Evolutionary conservation across 148 eudicot genomes (phyloP).

Genomic region (Pharnaceum exiguum): DNA sequence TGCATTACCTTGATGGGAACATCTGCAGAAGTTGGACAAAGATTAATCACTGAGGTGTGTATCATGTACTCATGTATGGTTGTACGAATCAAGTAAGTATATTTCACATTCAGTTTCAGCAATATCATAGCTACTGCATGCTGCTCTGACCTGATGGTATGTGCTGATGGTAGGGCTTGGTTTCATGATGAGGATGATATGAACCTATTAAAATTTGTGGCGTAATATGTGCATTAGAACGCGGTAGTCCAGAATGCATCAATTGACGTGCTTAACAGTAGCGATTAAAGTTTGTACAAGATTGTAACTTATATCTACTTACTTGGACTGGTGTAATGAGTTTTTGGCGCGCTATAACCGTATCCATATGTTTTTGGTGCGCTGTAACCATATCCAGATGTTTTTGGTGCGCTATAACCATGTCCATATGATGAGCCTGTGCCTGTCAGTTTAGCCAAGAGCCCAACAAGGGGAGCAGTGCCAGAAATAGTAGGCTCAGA

Average conservation of each 20-base stretch:
- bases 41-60: not conserved
- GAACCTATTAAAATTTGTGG: too few species aligned
- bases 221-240: too few species aligned
- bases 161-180: too few species aligned
- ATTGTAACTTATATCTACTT: conserved; percentile 16
- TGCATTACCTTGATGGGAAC: conserved; percentile 51
- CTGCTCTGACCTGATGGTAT: too few species aligned
- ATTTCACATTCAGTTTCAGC: too few species aligned
- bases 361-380: conserved; percentile 12
- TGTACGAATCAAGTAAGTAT: too few species aligned
- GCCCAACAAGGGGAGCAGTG: conserved; percentile 80
- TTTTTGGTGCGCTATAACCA: conserved; percentile 1
- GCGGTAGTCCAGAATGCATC: too few species aligned
- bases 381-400: conserved; percentile 12
- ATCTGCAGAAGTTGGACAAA: conserved; percentile 23
- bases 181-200: too few species aligned
- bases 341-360: conserved; percentile 4
- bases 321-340: conserved; percentile 18
- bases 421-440: conserved; percentile 30
- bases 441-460: conserved; percentile 53
- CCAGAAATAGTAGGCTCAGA: conserved; percentile 74
- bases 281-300: not conserved
- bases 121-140: too few species aligned
- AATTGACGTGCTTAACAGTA: too few species aligned
- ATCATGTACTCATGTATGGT: too few species aligned